Evolutionary conservation across 495 filamentous ascomycete genomes (phyloP).

Genomic region (Entonaema liquescens): DNA sequence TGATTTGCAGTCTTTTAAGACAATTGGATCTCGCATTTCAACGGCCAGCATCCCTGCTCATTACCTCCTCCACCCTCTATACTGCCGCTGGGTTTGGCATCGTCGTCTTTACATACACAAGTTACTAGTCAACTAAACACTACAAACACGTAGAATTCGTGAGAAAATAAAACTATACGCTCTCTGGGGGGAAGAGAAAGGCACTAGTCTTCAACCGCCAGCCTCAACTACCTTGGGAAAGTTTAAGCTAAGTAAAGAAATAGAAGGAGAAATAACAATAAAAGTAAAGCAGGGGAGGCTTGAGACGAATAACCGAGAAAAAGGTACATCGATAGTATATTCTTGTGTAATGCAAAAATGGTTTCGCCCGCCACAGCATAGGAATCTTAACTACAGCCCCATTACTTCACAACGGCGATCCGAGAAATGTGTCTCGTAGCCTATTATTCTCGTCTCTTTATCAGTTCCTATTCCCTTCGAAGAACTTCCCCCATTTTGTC

Average conservation of each 20-base stretch:
- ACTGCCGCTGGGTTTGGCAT: conserved; percentile 22
- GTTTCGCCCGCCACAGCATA: conserved; percentile 43
- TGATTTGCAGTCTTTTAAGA: conserved; percentile 49
- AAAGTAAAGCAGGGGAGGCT: conserved; percentile 43
- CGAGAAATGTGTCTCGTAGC: conserved; percentile 43
- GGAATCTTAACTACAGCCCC: conserved; percentile 44
- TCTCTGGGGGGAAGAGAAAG: neutral
- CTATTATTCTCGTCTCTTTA: conserved; percentile 44
- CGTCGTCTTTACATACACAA: conserved; percentile 35
- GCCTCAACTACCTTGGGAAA: conserved; percentile 9
- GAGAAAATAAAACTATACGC: conserved; percentile 1
- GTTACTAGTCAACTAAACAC: conserved; percentile 41
- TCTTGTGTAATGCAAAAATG: conserved; percentile 44
- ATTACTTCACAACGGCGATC: conserved; percentile 43
- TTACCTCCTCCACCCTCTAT: conserved; percentile 27
- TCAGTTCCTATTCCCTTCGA: conserved; percentile 43
- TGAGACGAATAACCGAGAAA: conserved; percentile 44
- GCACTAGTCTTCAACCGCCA: conserved; percentile 25
- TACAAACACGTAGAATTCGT: conserved; percentile 11
- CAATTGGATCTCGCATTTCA: conserved; percentile 46
- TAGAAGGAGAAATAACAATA: conserved; percentile 21
- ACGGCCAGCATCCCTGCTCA: conserved; percentile 47
- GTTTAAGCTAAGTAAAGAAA: conserved; percentile 15
- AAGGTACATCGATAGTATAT: conserved; percentile 47
- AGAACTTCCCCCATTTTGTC: conserved; percentile 42